These are phyloP conservation scores for Phoenix roebelenii DNA, from an alignment of 176 grass and related monocot genomes.

Conservation along the genomic window DNA sequence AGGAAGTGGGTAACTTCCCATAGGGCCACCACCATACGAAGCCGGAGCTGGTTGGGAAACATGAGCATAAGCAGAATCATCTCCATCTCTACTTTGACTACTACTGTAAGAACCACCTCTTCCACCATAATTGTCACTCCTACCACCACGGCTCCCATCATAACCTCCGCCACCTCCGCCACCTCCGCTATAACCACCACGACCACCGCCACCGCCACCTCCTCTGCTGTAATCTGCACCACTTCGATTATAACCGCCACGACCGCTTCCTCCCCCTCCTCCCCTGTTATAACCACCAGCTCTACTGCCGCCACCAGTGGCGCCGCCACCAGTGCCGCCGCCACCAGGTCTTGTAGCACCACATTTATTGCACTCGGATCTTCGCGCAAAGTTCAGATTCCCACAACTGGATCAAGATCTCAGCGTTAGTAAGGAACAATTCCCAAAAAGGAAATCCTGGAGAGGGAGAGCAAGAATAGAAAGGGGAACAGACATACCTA, in stretches of 20 bases:
- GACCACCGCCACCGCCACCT: constrained; percentile 9
- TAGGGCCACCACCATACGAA: constrained; percentile 40
- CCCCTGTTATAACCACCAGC: constrained; percentile 48
- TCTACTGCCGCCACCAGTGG: constrained; percentile 27
- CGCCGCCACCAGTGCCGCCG: constrained; percentile 33
- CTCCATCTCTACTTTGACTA: constrained; percentile 32
- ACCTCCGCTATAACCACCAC: constrained; percentile 14
- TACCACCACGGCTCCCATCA: constrained; percentile 47
- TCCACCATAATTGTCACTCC: constrained; percentile 45
- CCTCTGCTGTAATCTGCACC: constrained; percentile 18
- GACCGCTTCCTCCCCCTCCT: constrained; percentile 41
- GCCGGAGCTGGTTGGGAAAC: constrained; percentile 48
- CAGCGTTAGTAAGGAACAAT: neutral
- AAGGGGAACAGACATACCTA: constrained; percentile 24
- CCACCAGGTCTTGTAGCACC: constrained; percentile 45
- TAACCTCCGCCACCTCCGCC: constrained; percentile 53
- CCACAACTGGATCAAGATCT: constrained; percentile 44
- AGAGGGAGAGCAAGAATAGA: neutral
- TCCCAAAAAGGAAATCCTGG: neutral
- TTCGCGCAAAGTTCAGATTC: constrained; percentile 93
- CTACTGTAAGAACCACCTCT: constrained; percentile 43
- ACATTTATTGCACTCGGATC: constrained; percentile 96
- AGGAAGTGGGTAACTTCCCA: constrained; percentile 38
- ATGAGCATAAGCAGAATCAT: constrained; percentile 32
- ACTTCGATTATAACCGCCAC: constrained; percentile 30